phyloP scores from a whole-genome alignment of 768 basidiomycete species.

The Tylopilus rubrobrunneus region DNA sequence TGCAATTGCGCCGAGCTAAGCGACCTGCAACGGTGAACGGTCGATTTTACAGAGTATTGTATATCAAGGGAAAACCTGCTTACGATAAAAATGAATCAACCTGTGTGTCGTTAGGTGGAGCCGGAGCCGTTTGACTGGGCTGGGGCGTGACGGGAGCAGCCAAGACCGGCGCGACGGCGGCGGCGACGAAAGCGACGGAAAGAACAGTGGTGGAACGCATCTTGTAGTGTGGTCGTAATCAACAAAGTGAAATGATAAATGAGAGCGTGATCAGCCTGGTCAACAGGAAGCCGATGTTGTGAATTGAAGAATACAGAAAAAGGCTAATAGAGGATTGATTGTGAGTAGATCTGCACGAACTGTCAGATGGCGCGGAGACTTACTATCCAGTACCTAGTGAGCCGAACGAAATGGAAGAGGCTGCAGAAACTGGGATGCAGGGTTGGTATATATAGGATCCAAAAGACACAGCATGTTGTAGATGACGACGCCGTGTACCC shows the following conservation, averaged over 20 bases:
- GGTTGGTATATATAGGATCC: background rate
- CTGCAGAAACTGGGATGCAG: background rate
- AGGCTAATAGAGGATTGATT: background rate
- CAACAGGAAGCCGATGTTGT: background rate
- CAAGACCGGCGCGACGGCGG: background rate
- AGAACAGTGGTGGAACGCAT: background rate
- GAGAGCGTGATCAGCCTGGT: background rate
- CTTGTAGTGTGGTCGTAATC: background rate
- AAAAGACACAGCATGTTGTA: background rate
- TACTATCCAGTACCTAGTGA: background rate
- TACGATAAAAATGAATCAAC: too few species aligned
- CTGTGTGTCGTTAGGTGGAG: too few species aligned
- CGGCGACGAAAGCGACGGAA: background rate
- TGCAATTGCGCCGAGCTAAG: too few species aligned
- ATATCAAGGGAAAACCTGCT: too few species aligned
- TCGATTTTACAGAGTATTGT: too few species aligned
- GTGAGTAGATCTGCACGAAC: background rate
- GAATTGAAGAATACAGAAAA: background rate
- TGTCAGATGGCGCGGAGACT: background rate
- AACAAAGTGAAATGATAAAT: background rate
- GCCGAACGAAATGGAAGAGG: background rate
- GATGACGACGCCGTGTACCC: too few species aligned
- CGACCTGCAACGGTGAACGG: too few species aligned
- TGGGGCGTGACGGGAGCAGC: background rate
- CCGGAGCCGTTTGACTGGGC: too few species aligned